phyloP scores from a whole-genome alignment of 345 rosid genomes.

The Eucalyptus regnans region DNA sequence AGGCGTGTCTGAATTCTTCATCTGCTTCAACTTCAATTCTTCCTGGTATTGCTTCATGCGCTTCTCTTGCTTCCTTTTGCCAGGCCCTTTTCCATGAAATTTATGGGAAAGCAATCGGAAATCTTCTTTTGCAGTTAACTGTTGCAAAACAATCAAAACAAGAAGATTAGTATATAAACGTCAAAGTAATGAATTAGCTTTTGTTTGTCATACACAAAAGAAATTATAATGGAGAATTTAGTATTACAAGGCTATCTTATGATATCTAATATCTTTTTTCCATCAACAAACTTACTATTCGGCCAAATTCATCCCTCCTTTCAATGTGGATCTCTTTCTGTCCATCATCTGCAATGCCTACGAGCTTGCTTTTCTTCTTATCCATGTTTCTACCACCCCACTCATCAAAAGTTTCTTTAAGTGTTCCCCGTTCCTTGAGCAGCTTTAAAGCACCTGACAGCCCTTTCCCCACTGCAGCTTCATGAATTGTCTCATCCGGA shows the following conservation, averaged over 20 bases:
- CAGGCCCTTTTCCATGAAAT: slow-evolving; percentile 97
- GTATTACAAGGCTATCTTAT: too few species aligned
- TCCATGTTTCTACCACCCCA: slow-evolving; percentile 99
- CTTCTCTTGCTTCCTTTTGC: slow-evolving; percentile 97
- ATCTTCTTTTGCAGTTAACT: slow-evolving; percentile 94
- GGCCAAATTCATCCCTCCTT: slow-evolving; percentile 92
- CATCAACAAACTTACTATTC: slow-evolving; percentile 56
- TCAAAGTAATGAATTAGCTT: neutral
- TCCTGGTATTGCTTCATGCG: slow-evolving; percentile 78
- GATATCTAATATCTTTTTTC: neutral
- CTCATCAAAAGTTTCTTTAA: slow-evolving; percentile 62
- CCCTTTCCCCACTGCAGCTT: slow-evolving; percentile 83
- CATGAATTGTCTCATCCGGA: slow-evolving; percentile 81
- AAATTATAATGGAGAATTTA: too few species aligned
- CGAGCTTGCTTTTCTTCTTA: slow-evolving; percentile 95
- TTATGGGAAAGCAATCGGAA: slow-evolving; percentile 77
- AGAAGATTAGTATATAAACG: neutral
- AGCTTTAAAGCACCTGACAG: slow-evolving; percentile 76
- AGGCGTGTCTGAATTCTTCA: slow-evolving; percentile 97
- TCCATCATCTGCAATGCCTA: slow-evolving; percentile 52
- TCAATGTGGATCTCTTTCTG: slow-evolving; percentile 69
- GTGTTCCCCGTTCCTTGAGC: slow-evolving; percentile 88
- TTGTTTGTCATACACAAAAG: neutral
- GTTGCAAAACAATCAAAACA: neutral
- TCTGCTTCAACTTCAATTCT: slow-evolving; percentile 90